Evolutionary conservation across 768 basidiomycete species (phyloP), one percentile per base, ranked within the genome.

Genomic region (Trametes cubensis): DNA sequence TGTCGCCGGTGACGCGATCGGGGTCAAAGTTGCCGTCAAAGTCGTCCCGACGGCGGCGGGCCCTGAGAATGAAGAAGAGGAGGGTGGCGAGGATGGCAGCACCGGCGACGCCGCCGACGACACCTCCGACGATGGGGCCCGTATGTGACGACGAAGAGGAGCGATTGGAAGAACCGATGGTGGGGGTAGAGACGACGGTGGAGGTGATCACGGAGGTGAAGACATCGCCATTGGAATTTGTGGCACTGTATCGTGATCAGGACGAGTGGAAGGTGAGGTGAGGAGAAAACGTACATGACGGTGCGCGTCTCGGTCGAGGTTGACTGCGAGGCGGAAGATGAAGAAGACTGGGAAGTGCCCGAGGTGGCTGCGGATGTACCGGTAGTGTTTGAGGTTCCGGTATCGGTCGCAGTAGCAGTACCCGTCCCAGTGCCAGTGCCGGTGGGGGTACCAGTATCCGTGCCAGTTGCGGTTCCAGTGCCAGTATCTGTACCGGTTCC

Each of bases 21-120:
- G 80, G 81, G 41, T 81, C 80, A 60, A 81, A 81, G 72, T 81
- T 74, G 53, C 81, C 80, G 57, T 82, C 80, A 48, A 82, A 82
- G 26, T 82, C 80, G 58, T 80, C 76, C 38, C 68, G 63, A n/a
- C 54, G 38, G 28, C 66, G 52, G 21, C 70, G 67, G 2, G 46
- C 38, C 45, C 69, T 67, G 40, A 62, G 58, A 55, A 71, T 47
- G 62, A 73, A 69, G 64, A 67, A 72, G 40, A 67, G 49, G 49
- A 73, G 38, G 39, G 70, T 49, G 34, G 55, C 64, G 60, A 75
- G 48, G 55, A 70, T 18, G 55, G 67, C 63, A n/a, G 69, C 59
- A 21, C 69, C 72, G 14, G 52, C 71, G n/a, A 73, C 58, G 47
- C 73, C 73, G 41, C 73, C 72, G 15, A 74, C 69, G 18, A 71